A percentile compares a stretch with the other conserved stretches of the same genome.
These are phyloP conservation scores for Ceratocystis colombiana DNA, from an alignment of 2,329 filamentous ascomycete genomes.

Conservation along the genomic window DNA sequence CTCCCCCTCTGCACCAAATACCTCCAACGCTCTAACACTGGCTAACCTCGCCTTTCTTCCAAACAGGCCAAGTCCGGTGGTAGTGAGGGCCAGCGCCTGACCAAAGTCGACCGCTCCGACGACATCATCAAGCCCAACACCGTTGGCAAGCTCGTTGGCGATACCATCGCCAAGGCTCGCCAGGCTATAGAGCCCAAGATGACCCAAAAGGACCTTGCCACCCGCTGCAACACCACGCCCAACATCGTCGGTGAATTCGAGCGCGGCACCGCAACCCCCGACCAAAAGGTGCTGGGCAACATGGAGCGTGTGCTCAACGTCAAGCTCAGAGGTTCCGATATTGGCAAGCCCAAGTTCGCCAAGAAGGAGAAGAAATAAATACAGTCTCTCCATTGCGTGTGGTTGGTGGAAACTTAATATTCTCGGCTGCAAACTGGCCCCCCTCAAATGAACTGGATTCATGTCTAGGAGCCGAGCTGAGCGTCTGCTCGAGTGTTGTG, in stretches of 20 bases:
- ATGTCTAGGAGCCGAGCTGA: not conserved
- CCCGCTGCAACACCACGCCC: conserved; percentile 79
- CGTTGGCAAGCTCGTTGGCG: conserved; percentile 67
- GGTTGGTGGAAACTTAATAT: not conserved
- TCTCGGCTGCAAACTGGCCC: not conserved
- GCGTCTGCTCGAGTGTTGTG: not conserved
- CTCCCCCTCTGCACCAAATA: not conserved
- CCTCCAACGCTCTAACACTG: not conserved
- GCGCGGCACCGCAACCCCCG: conserved; percentile 63
- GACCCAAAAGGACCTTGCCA: conserved; percentile 82
- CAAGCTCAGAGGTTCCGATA: conserved; percentile 74
- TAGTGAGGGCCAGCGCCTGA: conserved; percentile 84
- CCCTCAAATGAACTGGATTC: not conserved
- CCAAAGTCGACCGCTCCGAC: conserved; percentile 94
- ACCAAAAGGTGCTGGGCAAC: conserved; percentile 67
- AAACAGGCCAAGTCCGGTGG: conserved; percentile 29
- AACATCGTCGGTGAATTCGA: conserved; percentile 76
- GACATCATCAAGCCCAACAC: conserved; percentile 97
- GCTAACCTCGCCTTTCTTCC: conserved; percentile 32
- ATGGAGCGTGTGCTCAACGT: conserved; percentile 83
- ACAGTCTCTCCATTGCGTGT: not conserved
- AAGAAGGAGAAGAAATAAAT: conserved; percentile 39
- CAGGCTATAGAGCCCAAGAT: conserved; percentile 82
- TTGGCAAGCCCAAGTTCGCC: conserved; percentile 77
- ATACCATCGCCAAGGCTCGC: conserved; percentile 71